phyloP scores from a whole-genome alignment of 257 asterid species.

The Solanum medicagineum region DNA sequence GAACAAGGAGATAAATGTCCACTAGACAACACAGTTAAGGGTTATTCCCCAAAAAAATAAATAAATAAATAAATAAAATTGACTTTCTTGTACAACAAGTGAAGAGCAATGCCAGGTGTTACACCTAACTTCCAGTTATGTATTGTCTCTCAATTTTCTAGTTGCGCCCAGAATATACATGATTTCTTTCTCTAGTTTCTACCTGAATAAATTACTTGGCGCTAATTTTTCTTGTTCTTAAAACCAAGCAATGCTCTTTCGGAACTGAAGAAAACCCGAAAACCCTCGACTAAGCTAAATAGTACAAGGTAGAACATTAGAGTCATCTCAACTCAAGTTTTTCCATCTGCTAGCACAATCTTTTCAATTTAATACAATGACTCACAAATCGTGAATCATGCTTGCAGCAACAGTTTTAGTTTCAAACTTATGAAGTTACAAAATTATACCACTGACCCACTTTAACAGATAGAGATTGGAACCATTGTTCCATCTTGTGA shows the following conservation, averaged over 20 bases:
- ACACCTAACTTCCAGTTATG: not conserved
- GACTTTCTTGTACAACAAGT: not conserved
- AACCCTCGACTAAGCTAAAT: not conserved
- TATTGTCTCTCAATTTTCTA: not conserved
- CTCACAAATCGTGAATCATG: not conserved
- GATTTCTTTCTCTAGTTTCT: not conserved
- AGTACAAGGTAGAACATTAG: not conserved
- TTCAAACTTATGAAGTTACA: not conserved
- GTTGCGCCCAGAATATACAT: not conserved
- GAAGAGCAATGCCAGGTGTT: not conserved
- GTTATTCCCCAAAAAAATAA: not conserved
- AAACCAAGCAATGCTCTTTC: not conserved
- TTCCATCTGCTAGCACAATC: not conserved
- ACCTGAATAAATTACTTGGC: not conserved
- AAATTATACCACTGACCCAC: not conserved
- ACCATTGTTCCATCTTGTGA: not conserved
- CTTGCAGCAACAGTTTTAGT: not conserved
- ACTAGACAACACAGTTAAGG: not conserved
- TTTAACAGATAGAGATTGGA: not conserved
- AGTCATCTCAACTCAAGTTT: not conserved
- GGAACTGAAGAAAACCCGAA: not conserved
- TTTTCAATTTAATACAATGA: not conserved
- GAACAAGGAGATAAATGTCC: not conserved
- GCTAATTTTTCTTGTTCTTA: not conserved
- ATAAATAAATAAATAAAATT: not conserved